Conservation (phyloP, 2,329 filamentous ascomycete genomes). For the Talaromyces sp. region DNA sequence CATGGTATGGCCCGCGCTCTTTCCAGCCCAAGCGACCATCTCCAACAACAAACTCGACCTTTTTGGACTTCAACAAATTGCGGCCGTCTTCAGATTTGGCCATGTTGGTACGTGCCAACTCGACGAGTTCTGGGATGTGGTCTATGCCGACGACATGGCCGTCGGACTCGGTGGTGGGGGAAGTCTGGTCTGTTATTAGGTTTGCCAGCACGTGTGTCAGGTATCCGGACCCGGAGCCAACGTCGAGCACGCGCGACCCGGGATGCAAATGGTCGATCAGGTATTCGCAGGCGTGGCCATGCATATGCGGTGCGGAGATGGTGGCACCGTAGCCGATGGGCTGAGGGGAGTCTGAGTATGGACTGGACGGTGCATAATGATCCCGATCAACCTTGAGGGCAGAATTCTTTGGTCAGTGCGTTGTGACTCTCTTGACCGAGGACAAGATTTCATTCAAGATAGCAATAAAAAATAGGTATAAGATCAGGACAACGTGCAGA, state of each 20-base stretch:
- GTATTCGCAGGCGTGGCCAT: slow-evolving; percentile 59
- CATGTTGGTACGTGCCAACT: slow-evolving; percentile 63
- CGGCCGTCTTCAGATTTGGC: slow-evolving; percentile 55
- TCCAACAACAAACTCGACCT: slow-evolving; percentile 66
- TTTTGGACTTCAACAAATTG: slow-evolving; percentile 56
- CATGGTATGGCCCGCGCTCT: slow-evolving; percentile 67
- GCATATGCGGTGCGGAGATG: slow-evolving; percentile 70
- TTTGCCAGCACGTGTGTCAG: slow-evolving; percentile 84
- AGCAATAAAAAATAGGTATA: background rate
- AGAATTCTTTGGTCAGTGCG: background rate
- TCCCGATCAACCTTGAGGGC: slow-evolving; percentile 70
- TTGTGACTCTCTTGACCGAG: background rate
- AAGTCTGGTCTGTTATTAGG: slow-evolving; percentile 46
- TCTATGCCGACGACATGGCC: slow-evolving; percentile 65
- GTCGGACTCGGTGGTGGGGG: slow-evolving; percentile 21
- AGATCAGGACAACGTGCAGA: background rate
- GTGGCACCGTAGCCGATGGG: slow-evolving; percentile 62
- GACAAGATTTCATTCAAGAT: background rate
- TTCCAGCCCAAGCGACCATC: slow-evolving; percentile 67
- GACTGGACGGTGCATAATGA: slow-evolving; percentile 65
- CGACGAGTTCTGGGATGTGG: slow-evolving; percentile 61
- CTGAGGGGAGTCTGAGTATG: slow-evolving; percentile 72
- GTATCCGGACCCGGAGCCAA: slow-evolving; percentile 75
- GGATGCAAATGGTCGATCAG: slow-evolving; percentile 55
- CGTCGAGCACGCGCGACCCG: slow-evolving; percentile 59